phyloP scores from a whole-genome alignment of 805 yeast genomes.

The Saturnispora diversa region DNA sequence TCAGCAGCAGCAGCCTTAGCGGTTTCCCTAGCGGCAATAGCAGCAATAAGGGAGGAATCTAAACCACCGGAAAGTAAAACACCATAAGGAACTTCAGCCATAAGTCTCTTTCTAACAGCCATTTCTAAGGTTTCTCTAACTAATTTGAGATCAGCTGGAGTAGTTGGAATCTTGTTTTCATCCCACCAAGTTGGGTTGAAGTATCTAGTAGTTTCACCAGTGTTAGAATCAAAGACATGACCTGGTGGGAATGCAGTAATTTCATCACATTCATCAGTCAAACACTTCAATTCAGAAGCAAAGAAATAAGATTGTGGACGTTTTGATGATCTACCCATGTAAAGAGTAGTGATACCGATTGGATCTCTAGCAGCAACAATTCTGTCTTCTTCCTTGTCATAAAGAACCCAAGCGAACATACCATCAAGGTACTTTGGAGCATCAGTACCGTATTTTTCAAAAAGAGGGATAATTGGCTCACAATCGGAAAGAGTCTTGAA shows the following conservation, averaged over 20 bases:
- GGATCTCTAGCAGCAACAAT: conserved; percentile 98
- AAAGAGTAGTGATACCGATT: conserved; percentile 91
- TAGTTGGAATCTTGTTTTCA: conserved; percentile 62
- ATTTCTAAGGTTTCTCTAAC: conserved; percentile 80
- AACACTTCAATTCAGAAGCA: conserved; percentile 91
- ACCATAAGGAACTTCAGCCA: conserved; percentile 99
- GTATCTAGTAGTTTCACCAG: conserved; percentile 81
- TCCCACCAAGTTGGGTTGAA: conserved; percentile 96
- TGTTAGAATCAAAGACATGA: conserved; percentile 86
- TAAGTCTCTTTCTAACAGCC: conserved; percentile 96
- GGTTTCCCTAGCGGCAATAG: conserved; percentile 96
- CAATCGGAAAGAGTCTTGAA: conserved; percentile 90
- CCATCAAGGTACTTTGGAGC: conserved; percentile 94
- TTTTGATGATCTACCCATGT: conserved; percentile 77
- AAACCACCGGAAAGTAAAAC: conserved; percentile 95
- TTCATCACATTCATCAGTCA: conserved; percentile 89
- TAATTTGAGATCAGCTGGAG: conserved; percentile 60
- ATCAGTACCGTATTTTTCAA: conserved; percentile 76
- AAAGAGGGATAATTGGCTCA: conserved; percentile 94
- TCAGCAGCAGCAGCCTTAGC: conserved; percentile 55
- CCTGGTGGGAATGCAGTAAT: conserved; percentile 98
- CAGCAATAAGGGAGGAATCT: conserved; percentile 91
- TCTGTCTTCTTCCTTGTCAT: conserved; percentile 79
- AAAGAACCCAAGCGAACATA: conserved; percentile 93
- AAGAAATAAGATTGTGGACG: conserved; percentile 75